phyloP scores from a whole-genome alignment of 768 basidiomycete species.

The Leccinum boreale region DNA sequence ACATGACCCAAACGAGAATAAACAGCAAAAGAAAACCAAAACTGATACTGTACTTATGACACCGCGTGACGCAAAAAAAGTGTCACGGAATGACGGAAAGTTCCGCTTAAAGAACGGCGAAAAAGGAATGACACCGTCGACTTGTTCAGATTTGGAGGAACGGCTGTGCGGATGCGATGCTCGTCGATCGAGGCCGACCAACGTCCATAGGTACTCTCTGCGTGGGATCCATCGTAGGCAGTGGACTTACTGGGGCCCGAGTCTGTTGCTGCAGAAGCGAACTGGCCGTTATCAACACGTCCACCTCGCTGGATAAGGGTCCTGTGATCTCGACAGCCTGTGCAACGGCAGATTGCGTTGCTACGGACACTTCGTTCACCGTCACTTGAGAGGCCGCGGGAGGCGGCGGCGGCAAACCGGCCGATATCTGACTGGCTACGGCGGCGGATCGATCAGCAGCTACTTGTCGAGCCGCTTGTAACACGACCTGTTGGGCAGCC shows the following conservation, averaged over 20 bases:
- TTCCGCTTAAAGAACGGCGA: constrained; percentile 26
- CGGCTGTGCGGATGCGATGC: constrained; percentile 24
- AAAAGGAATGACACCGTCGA: constrained; percentile 20
- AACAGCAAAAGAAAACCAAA: constrained; percentile 21
- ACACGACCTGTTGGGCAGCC: constrained; percentile 78
- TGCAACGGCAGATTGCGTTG: constrained; percentile 76
- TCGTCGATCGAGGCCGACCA: constrained; percentile 35
- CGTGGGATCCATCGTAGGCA: constrained; percentile 24
- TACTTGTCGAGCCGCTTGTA: constrained; percentile 67
- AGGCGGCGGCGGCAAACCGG: constrained; percentile 35
- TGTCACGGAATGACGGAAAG: constrained; percentile 16
- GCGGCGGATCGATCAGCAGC: constrained; percentile 49
- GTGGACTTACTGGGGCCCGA: constrained; percentile 27
- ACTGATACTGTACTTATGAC: constrained; percentile 15
- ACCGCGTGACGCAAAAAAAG: constrained; percentile 15
- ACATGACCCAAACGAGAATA: constrained; percentile 22
- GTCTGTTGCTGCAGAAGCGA: constrained; percentile 48
- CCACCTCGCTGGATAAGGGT: constrained; percentile 70
- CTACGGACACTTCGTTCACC: constrained; percentile 55
- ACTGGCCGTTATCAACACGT: constrained; percentile 72
- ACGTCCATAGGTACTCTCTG: constrained; percentile 29
- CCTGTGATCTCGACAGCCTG: constrained; percentile 78
- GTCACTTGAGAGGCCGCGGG: constrained; percentile 42
- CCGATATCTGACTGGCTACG: constrained; percentile 38
- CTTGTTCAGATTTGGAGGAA: constrained; percentile 23